Base-by-base conservation (phyloP, 208 protist species). In the Trypanosoma mega region DNA sequence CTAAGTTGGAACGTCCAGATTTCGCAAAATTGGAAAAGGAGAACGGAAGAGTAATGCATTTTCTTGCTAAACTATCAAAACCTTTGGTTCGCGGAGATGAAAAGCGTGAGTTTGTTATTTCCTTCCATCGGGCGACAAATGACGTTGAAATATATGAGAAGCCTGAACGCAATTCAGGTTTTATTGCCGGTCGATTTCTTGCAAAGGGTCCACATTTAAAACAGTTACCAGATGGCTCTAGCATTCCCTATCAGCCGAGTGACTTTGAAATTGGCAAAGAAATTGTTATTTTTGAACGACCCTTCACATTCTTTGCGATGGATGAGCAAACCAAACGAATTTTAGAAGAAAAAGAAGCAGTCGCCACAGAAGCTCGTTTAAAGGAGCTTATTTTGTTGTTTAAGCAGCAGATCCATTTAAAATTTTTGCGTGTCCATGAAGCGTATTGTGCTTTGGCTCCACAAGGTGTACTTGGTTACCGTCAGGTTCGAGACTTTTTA, bases 151-250 rank as follows among this genome's bases (percentile, higher is more conserved):
- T 98, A 44, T 84, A 77, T 30, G 95, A 98, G 60, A 83, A 85
- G 45, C 63, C 81, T 6, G 52, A 64, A 24, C 69, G 83, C 14
- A 97, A 97, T 71, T 90, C 88, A 0, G 94, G 94, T 23, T 92
- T 94, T 69, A 41, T 92, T 31, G 89, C 78, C 20, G 95, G 95
- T 2, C 85, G 87, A 9, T 98, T 97, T 69, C 83, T 98, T 24
- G 64, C 78, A 20, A 90, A 91, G 61, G 82, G 80, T 5, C 51
- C 76, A 46, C 76, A 96, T 63, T 75, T 63, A 47, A 92, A 92
- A 60, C 48, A 59, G 21, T 66, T 93, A 47, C 66, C 71, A 0
- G 82, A 93, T 52, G 85, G 85, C 14, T 78, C 72, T 4, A 89
- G 66, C n/a, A 69, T 76, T 23, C 81, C 50, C 9, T 95, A 87